phyloP scores from a whole-genome alignment of 106 monocot genomes.

The Xerophyta viscosa region DNA sequence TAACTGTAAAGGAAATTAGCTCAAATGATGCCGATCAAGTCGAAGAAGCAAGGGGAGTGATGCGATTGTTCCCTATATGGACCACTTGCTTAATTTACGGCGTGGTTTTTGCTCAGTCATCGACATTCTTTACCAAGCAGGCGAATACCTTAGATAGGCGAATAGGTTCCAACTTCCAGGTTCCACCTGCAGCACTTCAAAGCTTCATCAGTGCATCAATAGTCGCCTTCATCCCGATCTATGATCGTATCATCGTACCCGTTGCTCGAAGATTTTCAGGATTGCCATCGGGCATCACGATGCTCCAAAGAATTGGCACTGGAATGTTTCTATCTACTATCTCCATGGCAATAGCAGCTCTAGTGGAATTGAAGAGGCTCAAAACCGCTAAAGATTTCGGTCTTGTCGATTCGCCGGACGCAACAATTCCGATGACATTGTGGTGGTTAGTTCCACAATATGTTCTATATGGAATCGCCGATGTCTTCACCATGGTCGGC shows the following conservation, averaged over 20 bases:
- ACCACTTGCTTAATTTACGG: conserved; percentile 35
- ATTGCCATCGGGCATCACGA: conserved; percentile 32
- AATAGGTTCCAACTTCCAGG: conserved; percentile 10
- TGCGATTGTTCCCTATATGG: conserved; percentile 44
- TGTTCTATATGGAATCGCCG: conserved; percentile 20
- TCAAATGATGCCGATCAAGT: no score
- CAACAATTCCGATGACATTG: conserved; percentile 43
- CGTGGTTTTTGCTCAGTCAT: conserved; percentile 21
- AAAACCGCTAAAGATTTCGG: conserved; percentile 27
- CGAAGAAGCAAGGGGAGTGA: conserved; percentile 9
- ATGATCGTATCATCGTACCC: conserved; percentile 32
- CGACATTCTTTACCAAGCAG: conserved; percentile 59
- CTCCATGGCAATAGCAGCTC: conserved; percentile 32
- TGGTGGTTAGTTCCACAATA: conserved; percentile 65
- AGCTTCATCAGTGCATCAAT: conserved; percentile 32
- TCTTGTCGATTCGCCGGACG: conserved; percentile 21
- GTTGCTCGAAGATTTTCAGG: conserved; percentile 21
- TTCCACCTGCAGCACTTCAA: conserved; percentile 47
- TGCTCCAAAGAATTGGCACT: conserved; percentile 52
- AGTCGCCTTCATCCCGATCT: conserved; percentile 26
- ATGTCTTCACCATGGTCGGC: conserved; percentile 39
- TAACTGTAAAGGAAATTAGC: not conserved
- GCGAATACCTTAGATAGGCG: conserved; percentile 42
- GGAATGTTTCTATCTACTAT: conserved; percentile 34
- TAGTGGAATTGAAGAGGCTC: conserved; percentile 48